phyloP scores from a whole-genome alignment of 1,284 basidiomycete genomes.

The Inonotus obliquus region DNA sequence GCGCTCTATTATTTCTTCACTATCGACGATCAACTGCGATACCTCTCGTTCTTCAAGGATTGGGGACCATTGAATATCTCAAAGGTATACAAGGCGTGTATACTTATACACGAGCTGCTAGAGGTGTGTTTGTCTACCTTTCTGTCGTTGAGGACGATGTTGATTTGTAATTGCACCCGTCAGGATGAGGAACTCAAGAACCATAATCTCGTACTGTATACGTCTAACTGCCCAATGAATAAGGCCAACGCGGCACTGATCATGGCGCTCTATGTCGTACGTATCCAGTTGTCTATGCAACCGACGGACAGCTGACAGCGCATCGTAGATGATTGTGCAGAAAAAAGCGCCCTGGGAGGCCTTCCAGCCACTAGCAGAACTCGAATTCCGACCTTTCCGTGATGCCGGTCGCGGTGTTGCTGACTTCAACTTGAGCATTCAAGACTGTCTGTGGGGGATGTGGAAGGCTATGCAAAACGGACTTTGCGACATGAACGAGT shows the following conservation, averaged over 20 bases:
- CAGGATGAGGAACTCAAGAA: conserved; percentile 66
- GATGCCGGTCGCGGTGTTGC: conserved; percentile 93
- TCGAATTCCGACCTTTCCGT: conserved; percentile 93
- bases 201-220: conserved; percentile 84
- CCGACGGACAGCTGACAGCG: conserved; percentile 17
- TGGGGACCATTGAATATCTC: conserved; percentile 93
- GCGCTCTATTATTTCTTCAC: conserved; percentile 81
- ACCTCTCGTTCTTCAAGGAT: conserved; percentile 92
- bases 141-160: conserved; percentile 20
- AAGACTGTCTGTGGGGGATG: conserved; percentile 93
- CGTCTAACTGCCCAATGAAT: conserved; percentile 75
- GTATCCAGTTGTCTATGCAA: conserved; percentile 28
- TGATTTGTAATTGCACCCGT: conserved; percentile 17
- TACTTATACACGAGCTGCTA: conserved; percentile 84
- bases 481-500: conserved; percentile 89
- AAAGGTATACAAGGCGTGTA: conserved; percentile 92
- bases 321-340: conserved; percentile 83
- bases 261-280: conserved; percentile 85
- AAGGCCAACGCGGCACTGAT: conserved; percentile 95
- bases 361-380: conserved; percentile 85
- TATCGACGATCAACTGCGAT: conserved; percentile 88
- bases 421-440: conserved; percentile 90
- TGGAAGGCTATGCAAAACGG: conserved; percentile 91
- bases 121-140: conserved; percentile 49
- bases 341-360: conserved; percentile 92